Percentiles rank a stretch among this genome's conserved stretches.
Conservation (phyloP, 2,329 filamentous ascomycete genomes). For the Diplodia intermedia region DNA sequence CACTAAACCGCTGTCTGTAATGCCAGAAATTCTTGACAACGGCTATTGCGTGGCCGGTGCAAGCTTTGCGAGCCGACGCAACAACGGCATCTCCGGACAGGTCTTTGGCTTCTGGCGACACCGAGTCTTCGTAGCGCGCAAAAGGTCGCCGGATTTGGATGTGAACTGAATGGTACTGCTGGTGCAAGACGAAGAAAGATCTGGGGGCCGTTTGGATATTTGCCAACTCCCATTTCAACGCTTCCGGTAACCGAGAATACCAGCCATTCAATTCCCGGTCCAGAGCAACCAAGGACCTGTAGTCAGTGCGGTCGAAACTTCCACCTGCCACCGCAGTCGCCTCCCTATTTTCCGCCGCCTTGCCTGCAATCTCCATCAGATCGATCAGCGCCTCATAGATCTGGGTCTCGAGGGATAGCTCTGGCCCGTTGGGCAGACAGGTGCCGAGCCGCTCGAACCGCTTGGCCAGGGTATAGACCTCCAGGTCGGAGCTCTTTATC, state of each 20-base stretch:
- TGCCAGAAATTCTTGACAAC: slow-evolving; percentile 63
- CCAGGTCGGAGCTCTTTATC: slow-evolving; percentile 61
- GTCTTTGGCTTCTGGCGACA: slow-evolving; percentile 45
- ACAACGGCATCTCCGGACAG: slow-evolving; percentile 52
- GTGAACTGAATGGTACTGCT: slow-evolving; percentile 62
- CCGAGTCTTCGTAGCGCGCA: slow-evolving; percentile 57
- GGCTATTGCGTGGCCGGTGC: slow-evolving; percentile 62
- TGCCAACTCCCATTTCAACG: slow-evolving; percentile 46
- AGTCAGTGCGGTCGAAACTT: slow-evolving; percentile 55
- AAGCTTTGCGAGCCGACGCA: slow-evolving; percentile 59
- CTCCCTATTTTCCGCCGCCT: slow-evolving; percentile 46
- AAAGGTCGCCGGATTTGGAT: slow-evolving; percentile 63
- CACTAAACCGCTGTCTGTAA: slow-evolving; percentile 60
- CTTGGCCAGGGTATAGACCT: slow-evolving; percentile 56
- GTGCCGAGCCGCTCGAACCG: slow-evolving; percentile 55
- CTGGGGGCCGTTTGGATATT: slow-evolving; percentile 48
- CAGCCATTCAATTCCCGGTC: slow-evolving; percentile 63
- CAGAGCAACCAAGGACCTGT: slow-evolving; percentile 59
- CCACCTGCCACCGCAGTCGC: slow-evolving; percentile 40
- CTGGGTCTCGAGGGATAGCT: slow-evolving; percentile 47
- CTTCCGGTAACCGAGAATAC: slow-evolving; percentile 60
- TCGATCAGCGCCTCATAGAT: slow-evolving; percentile 62
- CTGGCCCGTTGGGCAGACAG: slow-evolving; percentile 44
- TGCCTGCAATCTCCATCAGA: slow-evolving; percentile 63
- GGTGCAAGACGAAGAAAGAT: slow-evolving; percentile 61